Evolutionary conservation across 495 filamentous ascomycete species (phyloP), one percentile per base, ranked within the genome.

Genomic region (Annulohypoxylon stygium): DNA sequence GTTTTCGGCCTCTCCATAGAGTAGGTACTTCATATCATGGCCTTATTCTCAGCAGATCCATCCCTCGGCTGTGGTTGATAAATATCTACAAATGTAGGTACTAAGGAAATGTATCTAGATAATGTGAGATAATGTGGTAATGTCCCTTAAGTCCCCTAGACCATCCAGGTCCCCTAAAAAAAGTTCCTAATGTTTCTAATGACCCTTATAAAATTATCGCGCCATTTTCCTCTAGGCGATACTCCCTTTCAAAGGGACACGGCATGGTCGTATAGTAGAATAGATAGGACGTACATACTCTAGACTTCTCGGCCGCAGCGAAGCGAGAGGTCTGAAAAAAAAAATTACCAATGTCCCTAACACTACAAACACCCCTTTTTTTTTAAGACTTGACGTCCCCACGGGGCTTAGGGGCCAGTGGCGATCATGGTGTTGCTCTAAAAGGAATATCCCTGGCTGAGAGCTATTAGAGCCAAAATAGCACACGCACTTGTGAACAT

Each of bases 361-460:
- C 70, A 70, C 50, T 75, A 70, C 50, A 25, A 63, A 60, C 58
- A 70, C 62, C 33, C 72, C 67, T 36, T 47, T 47, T 47, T 47
- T 47, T 47, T 47, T 50, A 61, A 53, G 23, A 69, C 9, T 58
- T 55, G 43, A 61, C 55, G 55, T 53, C 50, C 37, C 20, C 61
- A 62, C 61, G 55, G 61, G 71, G 57, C 51, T 51, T 54, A 20
- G 30, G 64, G 36, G 57, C 61, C 63, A 55, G 57, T 67, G 63
- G 51, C 59, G 67, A 75, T 70, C 72, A 63, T 75, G 63, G 67
- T 64, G 45, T 57, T 67, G 67, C 54, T 25, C 43, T 55, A 48
- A 60, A 36, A 59, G 67, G 57, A 30, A 16, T 18, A 75, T 75
- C 72, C 72, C 63, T 75, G 67, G 54, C 36, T 34, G 1, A 58